Conservation (phyloP, 83 land plant genomes). For the Picea abies region DNA sequence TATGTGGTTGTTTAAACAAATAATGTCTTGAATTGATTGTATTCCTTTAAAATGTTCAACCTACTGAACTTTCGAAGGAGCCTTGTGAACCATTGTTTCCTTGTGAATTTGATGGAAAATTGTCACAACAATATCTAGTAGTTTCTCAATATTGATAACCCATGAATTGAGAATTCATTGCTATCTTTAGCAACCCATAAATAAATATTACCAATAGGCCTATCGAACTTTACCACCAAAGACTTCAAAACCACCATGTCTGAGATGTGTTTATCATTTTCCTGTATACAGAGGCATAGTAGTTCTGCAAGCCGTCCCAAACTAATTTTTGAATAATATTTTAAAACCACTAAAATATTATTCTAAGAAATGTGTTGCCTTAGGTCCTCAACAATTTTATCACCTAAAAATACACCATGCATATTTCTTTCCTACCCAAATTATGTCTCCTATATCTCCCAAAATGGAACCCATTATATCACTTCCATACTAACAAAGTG, state of each 20-base stretch:
- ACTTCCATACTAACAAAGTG: conserved; percentile 97
- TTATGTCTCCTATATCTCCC: conserved; percentile 76
- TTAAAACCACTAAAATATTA: conserved; percentile 97
- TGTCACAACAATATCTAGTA: conserved; percentile 96
- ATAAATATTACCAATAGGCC: conserved; percentile 84
- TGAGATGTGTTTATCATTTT: conserved; percentile 92
- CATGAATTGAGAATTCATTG: conserved; percentile 93
- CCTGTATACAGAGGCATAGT: conserved; percentile 84
- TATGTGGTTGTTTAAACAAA: background rate
- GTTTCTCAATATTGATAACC: conserved; percentile 89
- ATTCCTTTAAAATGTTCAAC: background rate
- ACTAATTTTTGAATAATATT: conserved; percentile 91
- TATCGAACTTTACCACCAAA: conserved; percentile 90
- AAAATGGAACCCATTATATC: conserved; percentile 84
- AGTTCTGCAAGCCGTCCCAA: conserved; percentile 89
- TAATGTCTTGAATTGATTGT: background rate
- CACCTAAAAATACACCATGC: conserved; percentile 77
- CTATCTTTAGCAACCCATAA: conserved; percentile 80
- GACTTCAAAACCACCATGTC: conserved; percentile 97
- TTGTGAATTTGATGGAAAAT: conserved; percentile 99
- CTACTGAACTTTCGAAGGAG: conserved; percentile 67
- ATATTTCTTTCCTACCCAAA: conserved; percentile 79
- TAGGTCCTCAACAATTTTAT: conserved; percentile 89
- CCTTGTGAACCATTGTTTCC: conserved; percentile 98
- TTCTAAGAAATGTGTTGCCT: conserved; percentile 59